Evolutionary conservation across 768 basidiomycete species (phyloP).

Genomic region (Kwoniella pini): DNA sequence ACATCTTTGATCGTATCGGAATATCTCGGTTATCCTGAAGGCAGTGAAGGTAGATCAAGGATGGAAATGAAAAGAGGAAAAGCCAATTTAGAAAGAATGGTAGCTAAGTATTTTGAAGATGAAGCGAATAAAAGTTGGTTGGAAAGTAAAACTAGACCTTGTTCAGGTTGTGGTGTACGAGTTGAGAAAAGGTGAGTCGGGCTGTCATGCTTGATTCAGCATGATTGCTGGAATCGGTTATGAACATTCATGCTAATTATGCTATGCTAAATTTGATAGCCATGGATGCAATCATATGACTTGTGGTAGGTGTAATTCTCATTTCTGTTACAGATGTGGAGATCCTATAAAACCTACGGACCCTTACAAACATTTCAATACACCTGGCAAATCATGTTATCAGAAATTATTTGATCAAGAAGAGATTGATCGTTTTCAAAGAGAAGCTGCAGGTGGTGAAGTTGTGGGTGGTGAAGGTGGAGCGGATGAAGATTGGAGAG

Average conservation of each 20-base stretch:
- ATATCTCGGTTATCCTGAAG: conserved; percentile 65
- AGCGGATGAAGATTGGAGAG: conserved; percentile 18
- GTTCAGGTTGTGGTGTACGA: conserved; percentile 68
- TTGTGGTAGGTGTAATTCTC: conserved; percentile 41
- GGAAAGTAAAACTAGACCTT: conserved; percentile 64
- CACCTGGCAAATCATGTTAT: conserved; percentile 43
- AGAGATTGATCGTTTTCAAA: conserved; percentile 48
- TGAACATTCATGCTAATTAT: too few relatives aligned
- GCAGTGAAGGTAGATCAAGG: conserved; percentile 58
- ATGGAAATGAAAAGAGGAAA: conserved; percentile 70
- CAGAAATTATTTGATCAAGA: conserved; percentile 52
- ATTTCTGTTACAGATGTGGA: conserved; percentile 46
- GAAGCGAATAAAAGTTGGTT: conserved; percentile 74
- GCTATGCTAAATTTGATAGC: conserved; percentile 1
- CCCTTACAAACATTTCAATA: conserved; percentile 49
- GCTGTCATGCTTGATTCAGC: too few relatives aligned
- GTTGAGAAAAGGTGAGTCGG: conserved; percentile 64
- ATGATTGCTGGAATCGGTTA: too few relatives aligned
- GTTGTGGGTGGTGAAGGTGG: neutral
- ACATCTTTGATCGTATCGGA: conserved; percentile 68
- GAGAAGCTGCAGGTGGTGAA: conserved; percentile 33
- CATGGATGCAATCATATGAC: conserved; percentile 84
- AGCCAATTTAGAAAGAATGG: conserved; percentile 64
- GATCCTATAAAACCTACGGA: conserved; percentile 38
- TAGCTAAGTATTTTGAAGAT: conserved; percentile 69